Percentiles rank a stretch among this genome's conserved stretches.
These are phyloP conservation scores for Cordyceps fumosorosea DNA, from an alignment of 2,329 filamentous ascomycete species.

Conservation along the genomic window DNA sequence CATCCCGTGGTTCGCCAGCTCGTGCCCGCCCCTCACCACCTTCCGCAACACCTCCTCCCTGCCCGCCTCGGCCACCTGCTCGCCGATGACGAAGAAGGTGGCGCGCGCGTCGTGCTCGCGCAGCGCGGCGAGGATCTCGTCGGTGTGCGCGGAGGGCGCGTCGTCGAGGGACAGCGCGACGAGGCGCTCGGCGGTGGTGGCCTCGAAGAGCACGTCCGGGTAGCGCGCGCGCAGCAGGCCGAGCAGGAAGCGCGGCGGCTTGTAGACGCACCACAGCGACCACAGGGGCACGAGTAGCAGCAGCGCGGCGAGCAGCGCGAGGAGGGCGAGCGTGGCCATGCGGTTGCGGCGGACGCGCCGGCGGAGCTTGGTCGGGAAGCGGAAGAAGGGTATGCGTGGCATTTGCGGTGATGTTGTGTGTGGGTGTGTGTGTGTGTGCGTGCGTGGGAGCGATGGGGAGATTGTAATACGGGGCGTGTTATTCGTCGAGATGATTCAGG, in stretches of 20 bases:
- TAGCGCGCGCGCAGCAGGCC: slow-evolving; percentile 62
- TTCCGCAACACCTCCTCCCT: slow-evolving; percentile 47
- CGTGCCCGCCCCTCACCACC: slow-evolving; percentile 56
- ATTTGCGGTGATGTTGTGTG: slow-evolving; percentile 19
- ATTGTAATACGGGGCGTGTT: background rate
- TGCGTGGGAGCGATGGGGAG: background rate
- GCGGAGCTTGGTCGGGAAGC: slow-evolving; percentile 49
- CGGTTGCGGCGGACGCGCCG: slow-evolving; percentile 52
- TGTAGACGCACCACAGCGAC: slow-evolving; percentile 67
- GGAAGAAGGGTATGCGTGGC: slow-evolving; percentile 42
- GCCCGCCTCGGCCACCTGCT: slow-evolving; percentile 57
- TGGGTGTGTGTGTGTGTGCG: background rate
- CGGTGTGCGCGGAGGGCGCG: slow-evolving; percentile 67
- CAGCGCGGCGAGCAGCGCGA: slow-evolving; percentile 31
- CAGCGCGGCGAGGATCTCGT: slow-evolving; percentile 63
- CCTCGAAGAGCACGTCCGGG: slow-evolving; percentile 74
- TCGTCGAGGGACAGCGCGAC: slow-evolving; percentile 86
- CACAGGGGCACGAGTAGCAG: slow-evolving; percentile 34
- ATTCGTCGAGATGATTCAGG: background rate
- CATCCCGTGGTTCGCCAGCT: slow-evolving; percentile 86
- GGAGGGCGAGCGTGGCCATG: slow-evolving; percentile 46
- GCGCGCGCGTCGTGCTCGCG: slow-evolving; percentile 60
- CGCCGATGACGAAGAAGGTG: slow-evolving; percentile 85
- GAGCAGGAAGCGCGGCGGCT: slow-evolving; percentile 68
- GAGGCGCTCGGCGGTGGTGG: slow-evolving; percentile 51